Percentiles rank a stretch among this genome's conserved stretches.
These are phyloP conservation scores for Hypoxylon sp. DNA, from an alignment of 2,329 filamentous ascomycete species.

Conservation along the genomic window DNA sequence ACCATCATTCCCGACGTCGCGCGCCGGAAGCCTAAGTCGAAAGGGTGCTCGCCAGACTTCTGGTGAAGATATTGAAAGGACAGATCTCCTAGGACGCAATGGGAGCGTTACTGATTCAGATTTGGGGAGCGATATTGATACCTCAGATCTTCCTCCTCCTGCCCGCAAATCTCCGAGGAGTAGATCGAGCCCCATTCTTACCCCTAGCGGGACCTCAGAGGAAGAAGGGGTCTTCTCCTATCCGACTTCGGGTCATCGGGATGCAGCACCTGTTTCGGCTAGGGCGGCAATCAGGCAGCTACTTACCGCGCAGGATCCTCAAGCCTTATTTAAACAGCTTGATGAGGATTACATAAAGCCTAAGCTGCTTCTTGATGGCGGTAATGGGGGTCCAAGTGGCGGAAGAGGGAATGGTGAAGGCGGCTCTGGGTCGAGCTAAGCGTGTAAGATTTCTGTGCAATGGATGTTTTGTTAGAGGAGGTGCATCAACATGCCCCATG, in stretches of 20 bases:
- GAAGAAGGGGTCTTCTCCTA: slow-evolving; percentile 48
- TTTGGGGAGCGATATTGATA: slow-evolving; percentile 71
- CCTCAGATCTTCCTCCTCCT: slow-evolving; percentile 71
- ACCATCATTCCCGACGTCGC: slow-evolving; percentile 52
- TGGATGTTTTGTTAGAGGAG: slow-evolving; percentile 18
- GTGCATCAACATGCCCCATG: slow-evolving; percentile 17
- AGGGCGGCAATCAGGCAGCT: slow-evolving; percentile 81
- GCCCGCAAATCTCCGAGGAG: slow-evolving; percentile 56
- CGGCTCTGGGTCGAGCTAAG: slow-evolving; percentile 38
- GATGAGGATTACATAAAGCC: slow-evolving; percentile 98
- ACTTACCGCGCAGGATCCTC: slow-evolving; percentile 86
- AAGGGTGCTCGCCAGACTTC: slow-evolving; percentile 55
- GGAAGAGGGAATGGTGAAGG: slow-evolving; percentile 44
- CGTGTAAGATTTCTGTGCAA: slow-evolving; percentile 6
- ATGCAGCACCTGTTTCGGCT: slow-evolving; percentile 67
- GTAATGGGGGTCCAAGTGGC: slow-evolving; percentile 42
- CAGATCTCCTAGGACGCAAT: slow-evolving; percentile 62
- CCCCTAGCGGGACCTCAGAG: slow-evolving; percentile 39
- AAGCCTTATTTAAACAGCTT: slow-evolving; percentile 87
- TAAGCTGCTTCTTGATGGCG: slow-evolving; percentile 81
- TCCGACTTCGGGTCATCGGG: slow-evolving; percentile 47
- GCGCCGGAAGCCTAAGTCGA: slow-evolving; percentile 60
- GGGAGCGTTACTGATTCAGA: slow-evolving; percentile 63
- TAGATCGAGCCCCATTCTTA: slow-evolving; percentile 52
- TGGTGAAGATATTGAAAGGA: slow-evolving; percentile 60